These are phyloP conservation scores for Mayamaea pseudoterrestris DNA, from an alignment of 108 stramenopile genomes.

Conservation along the genomic window DNA sequence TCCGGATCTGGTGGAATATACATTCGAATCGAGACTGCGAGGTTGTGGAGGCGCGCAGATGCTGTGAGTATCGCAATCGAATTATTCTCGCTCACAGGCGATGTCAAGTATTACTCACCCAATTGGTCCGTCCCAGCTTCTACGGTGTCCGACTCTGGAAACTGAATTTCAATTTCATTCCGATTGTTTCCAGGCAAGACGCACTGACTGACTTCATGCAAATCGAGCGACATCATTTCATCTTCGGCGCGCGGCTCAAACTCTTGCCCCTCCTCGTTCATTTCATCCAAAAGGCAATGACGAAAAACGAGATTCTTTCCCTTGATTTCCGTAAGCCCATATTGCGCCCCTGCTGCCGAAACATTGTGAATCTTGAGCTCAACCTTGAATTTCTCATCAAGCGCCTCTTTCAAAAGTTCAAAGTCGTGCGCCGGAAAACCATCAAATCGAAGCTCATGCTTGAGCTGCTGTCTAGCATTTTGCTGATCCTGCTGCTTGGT, in stretches of 20 bases:
- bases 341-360: constrained; percentile 61
- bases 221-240: constrained; percentile 76
- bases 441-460: constrained; percentile 65
- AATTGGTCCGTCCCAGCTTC: constrained; percentile 82
- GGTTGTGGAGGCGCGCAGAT: not conserved
- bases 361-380: constrained; percentile 46
- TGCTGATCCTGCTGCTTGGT: constrained; percentile 14
- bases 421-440: constrained; percentile 61
- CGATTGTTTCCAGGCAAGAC: constrained; percentile 84
- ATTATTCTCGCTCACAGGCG: not conserved
- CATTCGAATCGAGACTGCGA: constrained; percentile 74
- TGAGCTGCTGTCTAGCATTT: constrained; percentile 8
- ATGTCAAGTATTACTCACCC: constrained; percentile 8
- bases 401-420: constrained; percentile 27
- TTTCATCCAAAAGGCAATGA: constrained; percentile 69
- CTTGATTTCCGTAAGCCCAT: constrained; percentile 57
- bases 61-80: not conserved
- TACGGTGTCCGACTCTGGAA: constrained; percentile 77
- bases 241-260: constrained; percentile 73
- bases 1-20: constrained; percentile 88
- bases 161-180: constrained; percentile 86
- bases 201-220: constrained; percentile 77
- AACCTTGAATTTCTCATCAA: constrained; percentile 34
- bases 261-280: constrained; percentile 80
- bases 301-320: constrained; percentile 66